Conservation (phyloP, 768 basidiomycete species). For the Melanogaster broomeanus region DNA sequence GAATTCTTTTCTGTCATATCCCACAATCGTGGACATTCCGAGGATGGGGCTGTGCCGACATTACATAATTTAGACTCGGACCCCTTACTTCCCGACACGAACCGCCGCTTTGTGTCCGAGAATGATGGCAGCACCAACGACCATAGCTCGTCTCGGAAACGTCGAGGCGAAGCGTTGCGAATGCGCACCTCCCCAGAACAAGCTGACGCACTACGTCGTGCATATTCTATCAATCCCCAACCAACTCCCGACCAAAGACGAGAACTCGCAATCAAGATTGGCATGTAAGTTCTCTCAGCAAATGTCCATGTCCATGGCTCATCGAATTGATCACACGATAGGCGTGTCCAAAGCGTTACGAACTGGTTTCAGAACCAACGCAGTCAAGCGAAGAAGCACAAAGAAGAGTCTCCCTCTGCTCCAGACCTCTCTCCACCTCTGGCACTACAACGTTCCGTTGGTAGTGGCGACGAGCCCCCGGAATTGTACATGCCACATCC, state of each 20-base stretch:
- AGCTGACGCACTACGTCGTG: conserved; percentile 65
- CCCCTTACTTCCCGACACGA: conserved; percentile 51
- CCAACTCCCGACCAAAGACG: conserved; percentile 70
- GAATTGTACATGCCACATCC: conserved; percentile 14
- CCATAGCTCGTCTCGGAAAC: conserved; percentile 30
- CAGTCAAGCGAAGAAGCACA: conserved; percentile 71
- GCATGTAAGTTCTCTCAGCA: conserved; percentile 59
- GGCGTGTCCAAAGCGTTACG: conserved; percentile 78
- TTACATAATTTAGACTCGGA: conserved; percentile 46
- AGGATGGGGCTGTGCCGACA: conserved; percentile 20
- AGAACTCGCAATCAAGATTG: conserved; percentile 64
- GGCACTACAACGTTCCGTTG: conserved; percentile 15
- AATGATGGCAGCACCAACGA: conserved; percentile 35
- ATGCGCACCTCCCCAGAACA: conserved; percentile 65
- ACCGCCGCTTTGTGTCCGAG: conserved; percentile 54
- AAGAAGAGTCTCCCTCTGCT: conserved; percentile 47
- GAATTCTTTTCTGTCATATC: conserved; percentile 27
- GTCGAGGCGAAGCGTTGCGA: conserved; percentile 40
- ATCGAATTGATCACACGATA: conserved; percentile 36
- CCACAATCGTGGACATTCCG: conserved; percentile 35
- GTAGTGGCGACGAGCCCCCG: conserved; percentile 2
- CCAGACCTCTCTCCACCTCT: conserved; percentile 13
- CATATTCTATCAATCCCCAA: conserved; percentile 65
- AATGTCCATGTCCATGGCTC: conserved; percentile 19
- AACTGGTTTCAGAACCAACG: conserved; percentile 91